Evolutionary conservation across 805 yeast species (phyloP).

Genomic region (Jamesozyma gamospora): DNA sequence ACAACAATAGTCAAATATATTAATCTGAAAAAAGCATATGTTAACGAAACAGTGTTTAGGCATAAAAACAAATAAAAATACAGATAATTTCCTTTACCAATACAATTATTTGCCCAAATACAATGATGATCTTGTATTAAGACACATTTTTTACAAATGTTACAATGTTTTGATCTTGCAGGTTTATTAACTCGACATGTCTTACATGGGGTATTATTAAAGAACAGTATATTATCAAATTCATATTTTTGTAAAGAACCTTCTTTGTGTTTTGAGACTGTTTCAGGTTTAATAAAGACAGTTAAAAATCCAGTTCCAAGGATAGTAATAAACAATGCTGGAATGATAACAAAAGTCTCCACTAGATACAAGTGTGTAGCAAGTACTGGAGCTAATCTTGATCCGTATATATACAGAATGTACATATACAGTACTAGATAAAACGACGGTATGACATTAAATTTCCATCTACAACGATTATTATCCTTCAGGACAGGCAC

Average conservation of each 20-base stretch:
- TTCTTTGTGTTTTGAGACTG: constrained; percentile 2
- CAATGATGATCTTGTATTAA: constrained; percentile 67
- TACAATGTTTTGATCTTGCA: constrained; percentile 69
- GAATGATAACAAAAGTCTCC: constrained; percentile 18
- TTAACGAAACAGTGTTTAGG: constrained; percentile 36
- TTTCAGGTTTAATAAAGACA: constrained; percentile 14
- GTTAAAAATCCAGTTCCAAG: constrained; percentile 15
- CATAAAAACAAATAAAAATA: constrained; percentile 51
- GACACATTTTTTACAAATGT: constrained; percentile 54
- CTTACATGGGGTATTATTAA: constrained; percentile 38
- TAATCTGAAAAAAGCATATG: constrained; percentile 35
- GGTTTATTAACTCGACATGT: constrained; percentile 58
- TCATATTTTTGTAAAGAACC: constrained; percentile 16
- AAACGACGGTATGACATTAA: constrained; percentile 22
- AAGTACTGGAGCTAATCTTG: constrained; percentile 10
- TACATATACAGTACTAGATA: constrained; percentile 18
- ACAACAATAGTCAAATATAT: constrained; percentile 5
- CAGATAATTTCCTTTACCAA: constrained; percentile 54
- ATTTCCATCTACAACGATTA: constrained; percentile 20
- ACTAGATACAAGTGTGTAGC: constrained; percentile 5
- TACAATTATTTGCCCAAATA: constrained; percentile 62
- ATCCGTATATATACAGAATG: constrained; percentile 12
- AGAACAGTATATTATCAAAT: constrained; percentile 46
- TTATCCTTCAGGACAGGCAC: constrained; percentile 19
- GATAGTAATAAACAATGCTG: constrained; percentile 12